These are phyloP conservation scores for Brassica incana DNA, from an alignment of 345 rosid species.

Conservation along the genomic window DNA sequence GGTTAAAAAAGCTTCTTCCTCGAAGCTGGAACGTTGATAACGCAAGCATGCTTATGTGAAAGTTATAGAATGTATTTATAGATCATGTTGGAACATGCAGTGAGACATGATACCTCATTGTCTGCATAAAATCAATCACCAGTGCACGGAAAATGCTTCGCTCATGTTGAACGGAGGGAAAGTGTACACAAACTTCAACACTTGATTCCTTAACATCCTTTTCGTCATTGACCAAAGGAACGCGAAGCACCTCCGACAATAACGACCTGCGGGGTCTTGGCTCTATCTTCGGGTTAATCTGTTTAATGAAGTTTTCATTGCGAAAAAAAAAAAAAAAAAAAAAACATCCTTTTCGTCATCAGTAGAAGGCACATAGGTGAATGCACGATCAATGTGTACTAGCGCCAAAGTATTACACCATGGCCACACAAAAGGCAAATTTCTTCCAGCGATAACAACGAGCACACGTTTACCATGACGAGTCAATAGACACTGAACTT, in stretches of 20 bases:
- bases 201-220: neutral
- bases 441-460: neutral
- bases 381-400: neutral
- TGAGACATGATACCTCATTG: too few species aligned
- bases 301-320: too few species aligned
- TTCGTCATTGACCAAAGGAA: neutral
- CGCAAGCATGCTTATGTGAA: too few species aligned
- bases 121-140: too few species aligned
- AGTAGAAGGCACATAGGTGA: neutral
- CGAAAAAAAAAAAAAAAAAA: too few species aligned
- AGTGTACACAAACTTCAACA: neutral
- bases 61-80: too few species aligned
- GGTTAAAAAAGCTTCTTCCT: too few species aligned
- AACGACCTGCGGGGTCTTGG: too few species aligned
- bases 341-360: neutral
- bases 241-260: too few species aligned
- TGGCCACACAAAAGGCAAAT: neutral
- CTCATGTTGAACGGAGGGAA: neutral
- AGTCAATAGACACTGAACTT: neutral
- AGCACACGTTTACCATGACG: neutral
- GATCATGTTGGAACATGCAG: too few species aligned
- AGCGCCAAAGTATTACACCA: neutral
- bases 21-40: too few species aligned
- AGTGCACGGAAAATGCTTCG: neutral
- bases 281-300: too few species aligned